Evolutionary conservation across 2,329 filamentous ascomycete genomes (phyloP).

Genomic region (Pseudohalonectria lignicola): DNA sequence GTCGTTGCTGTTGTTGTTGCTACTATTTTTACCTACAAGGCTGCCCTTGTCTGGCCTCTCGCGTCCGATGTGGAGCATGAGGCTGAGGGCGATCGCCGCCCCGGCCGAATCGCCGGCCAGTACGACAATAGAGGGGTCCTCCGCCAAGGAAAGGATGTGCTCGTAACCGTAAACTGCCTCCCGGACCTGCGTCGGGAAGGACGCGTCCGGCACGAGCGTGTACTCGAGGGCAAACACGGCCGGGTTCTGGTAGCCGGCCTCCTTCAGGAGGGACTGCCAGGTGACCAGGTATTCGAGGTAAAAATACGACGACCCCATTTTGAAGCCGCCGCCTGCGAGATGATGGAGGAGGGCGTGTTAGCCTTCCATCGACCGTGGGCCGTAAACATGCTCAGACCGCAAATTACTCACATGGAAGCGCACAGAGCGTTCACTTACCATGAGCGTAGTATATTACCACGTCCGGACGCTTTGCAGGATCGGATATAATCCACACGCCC

Average conservation of each 20-base stretch:
- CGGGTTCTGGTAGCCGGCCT: constrained; percentile 60
- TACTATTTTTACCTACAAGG: no score
- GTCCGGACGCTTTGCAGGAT: constrained; percentile 53
- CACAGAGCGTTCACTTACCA: constrained; percentile 32
- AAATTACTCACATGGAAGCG: background rate
- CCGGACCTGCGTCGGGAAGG: constrained; percentile 62
- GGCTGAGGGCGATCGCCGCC: constrained; percentile 59
- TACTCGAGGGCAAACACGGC: constrained; percentile 74
- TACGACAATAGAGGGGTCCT: constrained; percentile 51
- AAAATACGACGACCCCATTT: constrained; percentile 73
- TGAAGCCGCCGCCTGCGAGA: constrained; percentile 61
- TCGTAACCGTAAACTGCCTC: constrained; percentile 62
- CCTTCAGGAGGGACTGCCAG: constrained; percentile 55
- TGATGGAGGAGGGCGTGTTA: background rate
- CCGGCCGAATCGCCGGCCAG: constrained; percentile 75
- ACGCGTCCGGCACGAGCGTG: constrained; percentile 63
- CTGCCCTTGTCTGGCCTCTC: constrained; percentile 8
- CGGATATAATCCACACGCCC: constrained; percentile 60
- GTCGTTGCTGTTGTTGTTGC: no score
- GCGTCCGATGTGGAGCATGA: constrained; percentile 54
- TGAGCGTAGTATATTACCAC: constrained; percentile 76
- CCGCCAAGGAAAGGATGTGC: constrained; percentile 50
- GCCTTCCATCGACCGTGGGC: no score
- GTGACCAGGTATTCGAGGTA: constrained; percentile 75
- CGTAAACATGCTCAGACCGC: constrained; percentile 9